Evolutionary conservation across 805 yeast species (phyloP), one percentile per base, ranked within the genome.

Genomic region (Citeromyces nyonsensis): DNA sequence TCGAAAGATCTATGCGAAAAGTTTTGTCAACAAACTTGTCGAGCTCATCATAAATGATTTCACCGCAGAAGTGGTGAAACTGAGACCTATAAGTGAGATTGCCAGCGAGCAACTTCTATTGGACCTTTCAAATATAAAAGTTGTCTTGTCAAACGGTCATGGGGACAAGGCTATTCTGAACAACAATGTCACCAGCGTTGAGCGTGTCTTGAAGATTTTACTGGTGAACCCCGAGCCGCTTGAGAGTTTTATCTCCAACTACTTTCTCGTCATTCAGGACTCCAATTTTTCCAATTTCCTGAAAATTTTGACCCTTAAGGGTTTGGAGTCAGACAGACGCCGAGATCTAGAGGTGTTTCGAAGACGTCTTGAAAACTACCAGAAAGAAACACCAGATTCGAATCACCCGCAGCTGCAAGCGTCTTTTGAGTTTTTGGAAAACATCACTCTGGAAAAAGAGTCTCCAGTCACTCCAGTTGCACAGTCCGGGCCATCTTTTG

Each of bases 61-160:
- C 42, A 46, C 76, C 33, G 56, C 64, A 20, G 70, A 67, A 35
- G 65, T 85, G 33, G 58, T 70, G 6, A 62, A 63, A 33, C 57
- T 81, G 25, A 74, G 70, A 34, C 94, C 95, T 0, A 54, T 72
- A n/a, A 60, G 73, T 2, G 81, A 75, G 26, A 59, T 73, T 9
- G 66, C 64, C 44, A 79, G 88, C 3, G 95, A 86, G 49, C 96
- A 88, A 49, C 60, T 88, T 45, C 56, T 77, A 26, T 56, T 80
- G 14, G 98, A 88, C 53, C 46, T 80, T 2, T 35, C 34, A 9
- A 48, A 46, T 29, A 33, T 47, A 11, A 34, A 41, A 20, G 49
- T 54, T 18, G 44, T 51, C 18, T 33, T 44, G 6, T 36, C 42
- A 3, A 45, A 53, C 6, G 34, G 39, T 9, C 38, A 46, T 22